Evolutionary conservation across 192 early-diverging fungal genomes (phyloP), one percentile per base, ranked within the genome.

Genomic region (Phlyctochytrium arcticum): DNA sequence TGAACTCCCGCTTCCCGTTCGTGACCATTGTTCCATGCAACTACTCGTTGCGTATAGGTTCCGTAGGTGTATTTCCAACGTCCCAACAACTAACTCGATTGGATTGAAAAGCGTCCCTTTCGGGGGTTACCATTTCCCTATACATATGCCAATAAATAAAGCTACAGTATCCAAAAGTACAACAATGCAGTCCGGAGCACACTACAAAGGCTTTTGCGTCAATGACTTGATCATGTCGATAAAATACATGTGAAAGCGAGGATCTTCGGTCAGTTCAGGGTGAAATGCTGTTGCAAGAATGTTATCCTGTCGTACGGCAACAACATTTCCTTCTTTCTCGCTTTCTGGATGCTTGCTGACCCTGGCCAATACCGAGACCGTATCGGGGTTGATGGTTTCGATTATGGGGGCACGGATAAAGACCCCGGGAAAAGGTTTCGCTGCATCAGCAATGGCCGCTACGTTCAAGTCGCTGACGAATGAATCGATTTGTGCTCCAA

Each of bases 401-500:
- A 99, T 88, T 15, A 95, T 82, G 12, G 96, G 96, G 2, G 95
- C 96, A 60, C 96, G 88, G 72, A 99, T 99, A 70, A 99, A 99
- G 15, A 98, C 90, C 26, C 77, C 86, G 29, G 78, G 80, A 42
- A 87, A 84, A 5, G 74, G 74, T 35, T 36, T 51, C 31, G 58
- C 63, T 9, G 36, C 54, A 9, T 54, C 50, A 1, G 33, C 47
- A 37, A 89, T 42, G n/a, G 73, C 80, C 31, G 75, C 76, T 33
- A 83, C 78, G 68, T 76, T 66, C 39, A 99, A 72, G 29, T 76
- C 71, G 32, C 85, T 84, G 30, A 88, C 86, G 70, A 99, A 99
- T 19, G 92, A 94, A 59, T 94, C 93, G 48, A 88, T 79, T 75
- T 99, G 96, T 47, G 86, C 81, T 12, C 96, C 96, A 71, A 98